Percentiles rank a stretch among this genome's conserved stretches.
Evolutionary conservation across 2,329 filamentous ascomycete genomes (phyloP).

Genomic region (Aspergillus pseudoterreus): DNA sequence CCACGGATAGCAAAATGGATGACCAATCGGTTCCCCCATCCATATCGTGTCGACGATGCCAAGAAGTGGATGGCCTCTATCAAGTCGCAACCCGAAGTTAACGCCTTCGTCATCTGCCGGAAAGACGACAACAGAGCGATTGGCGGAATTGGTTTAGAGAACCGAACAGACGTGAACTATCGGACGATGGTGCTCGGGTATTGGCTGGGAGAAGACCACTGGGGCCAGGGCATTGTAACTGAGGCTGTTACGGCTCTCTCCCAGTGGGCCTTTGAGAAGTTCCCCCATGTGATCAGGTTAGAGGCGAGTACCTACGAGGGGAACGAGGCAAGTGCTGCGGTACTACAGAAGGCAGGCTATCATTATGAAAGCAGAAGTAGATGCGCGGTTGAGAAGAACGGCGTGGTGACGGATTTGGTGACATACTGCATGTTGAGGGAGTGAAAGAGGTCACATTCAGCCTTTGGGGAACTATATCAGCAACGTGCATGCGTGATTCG

Average conservation of each 20-base stretch:
- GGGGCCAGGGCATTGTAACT: constrained; percentile 8
- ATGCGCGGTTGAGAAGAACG: constrained; percentile 6
- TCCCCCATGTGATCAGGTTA: constrained; percentile 1
- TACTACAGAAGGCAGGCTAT: constrained; percentile 9
- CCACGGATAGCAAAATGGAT: constrained; percentile 8
- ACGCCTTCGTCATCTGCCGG: constrained; percentile 3
- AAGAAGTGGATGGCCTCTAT: constrained; percentile 1
- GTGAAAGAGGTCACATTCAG: not conserved
- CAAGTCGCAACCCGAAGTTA: not conserved
- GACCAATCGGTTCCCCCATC: constrained; percentile 7
- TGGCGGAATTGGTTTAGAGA: constrained; percentile 5
- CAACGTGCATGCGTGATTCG: not conserved
- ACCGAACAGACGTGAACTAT: not conserved
- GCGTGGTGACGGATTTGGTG: constrained; percentile 3
- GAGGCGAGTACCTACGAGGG: constrained; percentile 8
- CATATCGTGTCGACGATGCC: constrained; percentile 4
- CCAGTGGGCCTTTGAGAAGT: constrained; percentile 5
- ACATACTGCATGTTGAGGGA: constrained; percentile 2
- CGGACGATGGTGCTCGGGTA: constrained; percentile 10
- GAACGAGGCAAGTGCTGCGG: constrained; percentile 8
- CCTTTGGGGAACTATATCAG: not conserved
- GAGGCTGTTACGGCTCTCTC: constrained; percentile 4
- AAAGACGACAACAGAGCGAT: not conserved
- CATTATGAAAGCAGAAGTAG: constrained; percentile 4
- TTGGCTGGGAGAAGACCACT: constrained; percentile 8